Evolutionary conservation across 345 rosid genomes (phyloP).

Genomic region (Jatropha curcas): DNA sequence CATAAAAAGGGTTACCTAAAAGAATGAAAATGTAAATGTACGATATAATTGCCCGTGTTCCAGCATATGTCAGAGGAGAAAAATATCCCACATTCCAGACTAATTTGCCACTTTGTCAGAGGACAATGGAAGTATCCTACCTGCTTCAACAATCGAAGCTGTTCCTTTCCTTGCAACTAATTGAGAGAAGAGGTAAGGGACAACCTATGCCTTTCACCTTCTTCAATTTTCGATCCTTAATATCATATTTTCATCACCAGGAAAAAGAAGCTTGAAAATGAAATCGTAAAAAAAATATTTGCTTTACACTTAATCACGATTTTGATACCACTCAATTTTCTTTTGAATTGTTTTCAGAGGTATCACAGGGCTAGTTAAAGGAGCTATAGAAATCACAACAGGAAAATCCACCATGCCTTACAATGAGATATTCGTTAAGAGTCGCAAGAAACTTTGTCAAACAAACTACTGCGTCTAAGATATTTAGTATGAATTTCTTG

Average conservation of each 20-base stretch:
- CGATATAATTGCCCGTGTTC: not conserved
- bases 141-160: not conserved
- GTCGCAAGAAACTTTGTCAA: not conserved
- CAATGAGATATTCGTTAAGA: not conserved
- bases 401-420: not conserved
- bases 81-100: too few species aligned
- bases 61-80: too few species aligned
- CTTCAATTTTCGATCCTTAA: too few species aligned
- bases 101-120: not conserved
- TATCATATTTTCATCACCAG: not conserved
- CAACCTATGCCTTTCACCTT: not conserved
- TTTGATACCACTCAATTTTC: not conserved
- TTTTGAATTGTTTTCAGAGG: not conserved
- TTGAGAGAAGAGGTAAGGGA: not conserved
- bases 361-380: not conserved
- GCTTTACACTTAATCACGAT: not conserved
- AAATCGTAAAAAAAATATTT: not conserved
- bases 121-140: not conserved
- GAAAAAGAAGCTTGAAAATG: not conserved
- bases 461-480: not conserved
- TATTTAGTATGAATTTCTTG: not conserved
- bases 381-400: not conserved
- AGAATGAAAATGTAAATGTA: constrained; percentile 1
- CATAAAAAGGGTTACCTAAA: constrained; percentile 18
- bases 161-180: not conserved